Evolutionary conservation across 805 yeast species (phyloP).

Genomic region (Hagleromyces aurorensis): DNA sequence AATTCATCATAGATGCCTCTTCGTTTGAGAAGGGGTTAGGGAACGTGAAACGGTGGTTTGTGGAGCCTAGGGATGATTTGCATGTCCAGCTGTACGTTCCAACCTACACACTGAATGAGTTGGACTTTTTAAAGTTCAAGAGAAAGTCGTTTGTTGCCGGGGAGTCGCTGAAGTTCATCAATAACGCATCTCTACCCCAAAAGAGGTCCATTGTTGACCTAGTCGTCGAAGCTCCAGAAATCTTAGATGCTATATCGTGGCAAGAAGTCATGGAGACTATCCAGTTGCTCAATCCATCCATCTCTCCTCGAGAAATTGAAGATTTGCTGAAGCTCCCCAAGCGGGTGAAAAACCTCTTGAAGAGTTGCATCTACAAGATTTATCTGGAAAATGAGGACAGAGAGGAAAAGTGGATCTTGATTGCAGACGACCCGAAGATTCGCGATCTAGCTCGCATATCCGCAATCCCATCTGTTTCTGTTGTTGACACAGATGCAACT

Average conservation of each 20-base stretch:
- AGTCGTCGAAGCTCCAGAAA: slow-evolving; percentile 43
- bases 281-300: too few relatives aligned
- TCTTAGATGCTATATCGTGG: slow-evolving; percentile 21
- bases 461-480: slow-evolving; percentile 39
- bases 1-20: slow-evolving; percentile 57
- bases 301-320: slow-evolving; percentile 6
- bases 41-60: slow-evolving; percentile 56
- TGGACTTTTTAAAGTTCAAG: slow-evolving; percentile 49
- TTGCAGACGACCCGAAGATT: slow-evolving; percentile 53
- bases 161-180: slow-evolving; percentile 57
- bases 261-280: slow-evolving; percentile 16
- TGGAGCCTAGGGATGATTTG: slow-evolving; percentile 21
- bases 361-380: slow-evolving; percentile 51
- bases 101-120: slow-evolving; percentile 45
- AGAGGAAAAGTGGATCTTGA: slow-evolving; percentile 43
- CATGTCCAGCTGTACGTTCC: slow-evolving; percentile 43
- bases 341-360: slow-evolving; percentile 45
- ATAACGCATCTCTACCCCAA: slow-evolving; percentile 28
- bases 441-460: slow-evolving; percentile 51
- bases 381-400: slow-evolving; percentile 34
- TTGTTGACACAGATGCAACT: slow-evolving; percentile 24
- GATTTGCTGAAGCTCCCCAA: slow-evolving; percentile 36
- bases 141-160: slow-evolving; percentile 57
- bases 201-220: slow-evolving; percentile 16
- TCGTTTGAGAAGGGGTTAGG: slow-evolving; percentile 65